Base-by-base conservation (phyloP, 2,329 filamentous ascomycete genomes). In the Botryotinia calthae region DNA sequence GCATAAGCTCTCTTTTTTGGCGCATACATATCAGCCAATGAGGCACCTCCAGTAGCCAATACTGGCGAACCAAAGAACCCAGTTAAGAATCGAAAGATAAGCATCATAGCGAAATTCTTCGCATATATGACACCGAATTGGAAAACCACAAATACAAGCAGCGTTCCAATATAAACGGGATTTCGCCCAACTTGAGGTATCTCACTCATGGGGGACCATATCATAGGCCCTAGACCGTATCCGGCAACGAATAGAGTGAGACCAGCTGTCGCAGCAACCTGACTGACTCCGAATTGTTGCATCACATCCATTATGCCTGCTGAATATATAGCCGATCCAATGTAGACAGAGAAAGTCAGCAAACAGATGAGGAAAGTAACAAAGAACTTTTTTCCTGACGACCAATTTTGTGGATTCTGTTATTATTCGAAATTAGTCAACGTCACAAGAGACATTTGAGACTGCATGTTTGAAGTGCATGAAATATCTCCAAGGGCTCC, bases 131-230 rank as follows among this genome's bases (percentile, higher is more conserved):
- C 83, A 1, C 82, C 83, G 14, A 87, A 81, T 61, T 86, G 82
- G 66, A 89, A 80, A 51, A 86, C 82, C 71, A 92, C 88, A 78
- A 92, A 93, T 34, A 92, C 83, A 70, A 87, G 86, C 80, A 93
- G 89, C 7, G 90, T 90, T 75, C 87, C 80, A 59, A 92, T 87
- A 80, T 93, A 93, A 3, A 90, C 86, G 0, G 87, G 87, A 77
- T 90, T 93, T 12, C 91, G 85, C 2, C 91, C 91, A 70, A 93
- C 85, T 62, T 84, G 79, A 0, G 90, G 89, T 25, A 93, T 87
- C 81, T 93, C 91, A 59, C 85, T 87, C 71, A 93, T 80, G 0
- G 91, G 91, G 0, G 88, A 88, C 82, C 88, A 92, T 48, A 93
- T 74, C 71, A 93, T 82, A 1, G 90, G 90, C 0, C 90, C 90